Evolutionary conservation across 106 monocot species (phyloP).

Genomic region (Dioscorea dumetorum): DNA sequence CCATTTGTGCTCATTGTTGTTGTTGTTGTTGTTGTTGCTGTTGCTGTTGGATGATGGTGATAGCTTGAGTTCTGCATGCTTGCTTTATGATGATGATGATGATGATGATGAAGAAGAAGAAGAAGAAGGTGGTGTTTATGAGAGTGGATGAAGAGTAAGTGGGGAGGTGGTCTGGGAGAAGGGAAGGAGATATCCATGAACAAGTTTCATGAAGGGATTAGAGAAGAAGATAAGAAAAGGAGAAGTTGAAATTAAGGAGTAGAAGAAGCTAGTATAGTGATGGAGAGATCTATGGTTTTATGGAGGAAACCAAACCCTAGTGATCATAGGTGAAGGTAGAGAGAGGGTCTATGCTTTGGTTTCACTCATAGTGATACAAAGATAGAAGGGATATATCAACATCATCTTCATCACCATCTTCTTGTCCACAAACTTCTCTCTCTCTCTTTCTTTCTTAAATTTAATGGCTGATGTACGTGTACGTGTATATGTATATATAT

Average conservation of each 20-base stretch:
- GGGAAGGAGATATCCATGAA: background rate
- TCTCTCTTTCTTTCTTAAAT: too few species aligned
- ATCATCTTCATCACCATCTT: too few species aligned
- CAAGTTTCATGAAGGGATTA: background rate
- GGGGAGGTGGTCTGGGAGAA: background rate
- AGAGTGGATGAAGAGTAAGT: background rate
- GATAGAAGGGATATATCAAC: too few species aligned
- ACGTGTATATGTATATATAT: too few species aligned
- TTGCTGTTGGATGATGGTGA: background rate
- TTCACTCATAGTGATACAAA: background rate
- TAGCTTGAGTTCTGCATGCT: conserved; percentile 8
- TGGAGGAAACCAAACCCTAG: background rate
- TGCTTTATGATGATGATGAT: background rate
- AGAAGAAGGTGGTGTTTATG: background rate
- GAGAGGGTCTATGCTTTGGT: background rate
- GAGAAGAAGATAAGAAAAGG: background rate
- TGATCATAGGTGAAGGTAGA: too few species aligned
- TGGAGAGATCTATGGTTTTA: background rate
- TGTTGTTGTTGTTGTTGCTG: background rate
- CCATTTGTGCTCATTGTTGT: background rate
- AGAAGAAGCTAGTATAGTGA: too few species aligned
- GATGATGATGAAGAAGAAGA: conserved; percentile 9
- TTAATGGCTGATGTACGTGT: too few species aligned
- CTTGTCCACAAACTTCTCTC: too few species aligned
- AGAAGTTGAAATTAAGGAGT: too few species aligned